Percentiles rank a stretch among this genome's conserved stretches.
Evolutionary conservation across 345 rosid genomes (phyloP).

Genomic region (Lepidium africanum): DNA sequence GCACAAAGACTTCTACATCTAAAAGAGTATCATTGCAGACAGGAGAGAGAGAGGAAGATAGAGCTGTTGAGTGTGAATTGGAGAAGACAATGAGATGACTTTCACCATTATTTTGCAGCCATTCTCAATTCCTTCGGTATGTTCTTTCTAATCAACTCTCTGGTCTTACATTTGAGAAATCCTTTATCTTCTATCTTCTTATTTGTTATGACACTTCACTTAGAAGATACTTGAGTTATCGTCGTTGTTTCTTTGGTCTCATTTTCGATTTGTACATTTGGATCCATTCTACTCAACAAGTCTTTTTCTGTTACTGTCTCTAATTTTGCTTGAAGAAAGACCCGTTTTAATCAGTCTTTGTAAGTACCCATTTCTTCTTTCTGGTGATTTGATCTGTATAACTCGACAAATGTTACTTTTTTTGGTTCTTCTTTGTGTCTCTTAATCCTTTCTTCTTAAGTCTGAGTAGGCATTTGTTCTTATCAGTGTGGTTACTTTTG

Average conservation of each 20-base stretch:
- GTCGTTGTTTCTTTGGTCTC: not conserved
- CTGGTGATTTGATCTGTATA: conserved; percentile 9
- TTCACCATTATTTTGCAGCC: conserved; percentile 23
- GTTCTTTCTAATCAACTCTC: conserved; percentile 3
- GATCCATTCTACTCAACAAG: conserved; percentile 11
- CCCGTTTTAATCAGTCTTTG: not conserved
- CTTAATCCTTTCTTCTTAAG: not conserved
- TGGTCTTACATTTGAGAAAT: not conserved
- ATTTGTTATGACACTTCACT: conserved; percentile 15
- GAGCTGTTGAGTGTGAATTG: conserved; percentile 17
- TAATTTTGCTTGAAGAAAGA: not conserved
- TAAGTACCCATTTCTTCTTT: conserved; percentile 25
- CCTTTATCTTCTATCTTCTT: not conserved
- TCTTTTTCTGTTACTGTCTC: not conserved
- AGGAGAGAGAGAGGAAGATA: conserved; percentile 26
- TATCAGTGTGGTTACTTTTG: not conserved
- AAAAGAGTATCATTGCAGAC: conserved; percentile 28
- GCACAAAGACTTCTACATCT: conserved; percentile 22
- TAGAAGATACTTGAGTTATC: not conserved
- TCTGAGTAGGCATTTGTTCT: not conserved
- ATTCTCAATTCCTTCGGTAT: conserved; percentile 6
- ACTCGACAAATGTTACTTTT: not conserved
- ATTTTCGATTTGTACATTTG: conserved; percentile 7
- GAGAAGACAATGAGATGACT: conserved; percentile 47
- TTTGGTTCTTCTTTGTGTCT: not conserved